Base-by-base conservation (phyloP, 164 flowering plant genomes). In the Chimonanthus praecox region DNA sequence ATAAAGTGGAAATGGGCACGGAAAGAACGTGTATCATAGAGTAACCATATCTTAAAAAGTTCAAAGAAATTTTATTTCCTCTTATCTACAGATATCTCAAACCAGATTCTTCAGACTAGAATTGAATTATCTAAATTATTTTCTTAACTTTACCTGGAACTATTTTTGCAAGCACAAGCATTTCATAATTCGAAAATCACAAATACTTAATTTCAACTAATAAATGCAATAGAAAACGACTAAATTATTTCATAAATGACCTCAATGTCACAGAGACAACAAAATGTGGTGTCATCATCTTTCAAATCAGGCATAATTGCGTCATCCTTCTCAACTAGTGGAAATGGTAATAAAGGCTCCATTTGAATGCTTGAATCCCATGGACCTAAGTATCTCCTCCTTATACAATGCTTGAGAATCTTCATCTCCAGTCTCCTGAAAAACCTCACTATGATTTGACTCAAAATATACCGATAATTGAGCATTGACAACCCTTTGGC, bases 341-440 rank as follows among this genome's bases (percentile, higher is more conserved):
- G 94, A 73, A 95, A 91, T 7, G 92, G 98, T 18, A 93, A 81
- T 75, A 95, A 80, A 0, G 99, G 96, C 76, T 95, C 94, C 83
- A 87, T 66, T 47, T 84, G 94, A 67, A 77, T 62, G 66, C 69
- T 82, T 16, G 80, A 69, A 46, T 79, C 86, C 88, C 78, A 85
- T 5, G 94, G 88, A 74, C 88, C 91, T 78, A 93, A 69, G 75
- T 95, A 93, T 73, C 82, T 90, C 80, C 94, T 87, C 83, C 90
- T 85, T 33, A 93, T 92, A 61, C 82, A 91, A 58, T 80, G 82
- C 81, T 72, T 84, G 1, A 95, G 89, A 43, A 95, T 86, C 80
- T 88, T 92, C 69, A 87, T 87, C 84, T 95, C 99, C 62, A 89
- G 33, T 81, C 86, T 92, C 77, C 88, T 84, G 47, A 95, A 80